These are phyloP conservation scores for Logfia minima DNA, from an alignment of 129 eudicot species.

Conservation along the genomic window DNA sequence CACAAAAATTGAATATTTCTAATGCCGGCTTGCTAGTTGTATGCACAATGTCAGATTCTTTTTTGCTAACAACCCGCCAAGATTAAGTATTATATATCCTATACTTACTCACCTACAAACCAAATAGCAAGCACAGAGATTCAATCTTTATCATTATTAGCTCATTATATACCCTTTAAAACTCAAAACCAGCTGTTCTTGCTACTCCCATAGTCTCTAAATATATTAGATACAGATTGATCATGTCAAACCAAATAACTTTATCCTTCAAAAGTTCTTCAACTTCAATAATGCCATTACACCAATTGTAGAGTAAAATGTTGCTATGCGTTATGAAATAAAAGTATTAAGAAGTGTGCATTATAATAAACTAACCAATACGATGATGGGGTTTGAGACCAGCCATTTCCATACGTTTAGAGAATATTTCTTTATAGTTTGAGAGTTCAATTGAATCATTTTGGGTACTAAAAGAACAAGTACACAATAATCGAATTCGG, in stretches of 20 bases:
- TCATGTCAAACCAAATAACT: background rate
- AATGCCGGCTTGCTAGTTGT: background rate
- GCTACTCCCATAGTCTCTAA: background rate
- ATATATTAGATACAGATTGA: no score
- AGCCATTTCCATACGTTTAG: conserved; percentile 67
- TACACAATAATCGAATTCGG: conserved; percentile 29
- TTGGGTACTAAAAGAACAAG: conserved; percentile 30
- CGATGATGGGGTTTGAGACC: conserved; percentile 85
- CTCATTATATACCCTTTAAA: background rate
- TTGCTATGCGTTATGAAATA: background rate
- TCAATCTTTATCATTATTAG: background rate
- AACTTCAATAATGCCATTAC: background rate
- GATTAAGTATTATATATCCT: background rate
- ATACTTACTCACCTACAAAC: background rate
- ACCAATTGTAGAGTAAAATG: background rate
- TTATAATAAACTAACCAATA: conserved; percentile 43
- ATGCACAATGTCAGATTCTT: background rate
- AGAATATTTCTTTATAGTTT: conserved; percentile 46
- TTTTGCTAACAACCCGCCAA: background rate
- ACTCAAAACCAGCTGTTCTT: background rate
- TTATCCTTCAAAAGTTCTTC: no score
- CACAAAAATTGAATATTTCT: conserved; percentile 4
- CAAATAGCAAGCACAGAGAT: background rate
- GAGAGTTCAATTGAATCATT: conserved; percentile 36
- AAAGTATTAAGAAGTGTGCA: background rate